phyloP scores from a whole-genome alignment of 129 eudicot genomes.

The Flaveria brownii region DNA sequence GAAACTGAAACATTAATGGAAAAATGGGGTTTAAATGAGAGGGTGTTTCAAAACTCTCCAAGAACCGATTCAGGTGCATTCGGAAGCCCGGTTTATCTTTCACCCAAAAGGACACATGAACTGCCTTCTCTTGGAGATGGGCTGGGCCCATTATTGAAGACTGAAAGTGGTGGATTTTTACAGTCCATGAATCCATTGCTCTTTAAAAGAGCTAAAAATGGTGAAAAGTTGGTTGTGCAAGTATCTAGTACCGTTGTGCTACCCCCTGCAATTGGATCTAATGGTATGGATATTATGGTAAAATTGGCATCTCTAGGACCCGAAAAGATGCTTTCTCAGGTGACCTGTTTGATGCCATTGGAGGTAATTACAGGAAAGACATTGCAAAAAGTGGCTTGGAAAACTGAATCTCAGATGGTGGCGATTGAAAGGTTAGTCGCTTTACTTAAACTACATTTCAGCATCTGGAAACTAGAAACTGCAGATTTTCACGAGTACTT shows the following conservation, averaged over 20 bases:
- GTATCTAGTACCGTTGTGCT: constrained; percentile 53
- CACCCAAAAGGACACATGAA: constrained; percentile 42
- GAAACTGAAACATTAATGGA: constrained; percentile 73
- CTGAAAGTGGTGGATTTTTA: constrained; percentile 47
- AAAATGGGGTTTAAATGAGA: constrained; percentile 66
- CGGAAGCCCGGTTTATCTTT: constrained; percentile 70
- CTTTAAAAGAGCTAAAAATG: constrained; percentile 54
- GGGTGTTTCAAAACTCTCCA: constrained; percentile 58
- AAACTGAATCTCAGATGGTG: constrained; percentile 35
- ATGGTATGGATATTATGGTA: constrained; percentile 47
- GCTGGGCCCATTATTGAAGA: constrained; percentile 43
- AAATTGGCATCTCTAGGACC: constrained; percentile 57
- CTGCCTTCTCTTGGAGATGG: constrained; percentile 60
- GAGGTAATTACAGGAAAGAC: constrained; percentile 65
- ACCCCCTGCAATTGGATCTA: constrained; percentile 57
- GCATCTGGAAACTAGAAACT: constrained; percentile 9
- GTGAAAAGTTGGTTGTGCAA: constrained; percentile 58
- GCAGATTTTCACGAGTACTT: background rate
- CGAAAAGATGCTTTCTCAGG: constrained; percentile 48
- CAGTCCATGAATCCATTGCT: constrained; percentile 55
- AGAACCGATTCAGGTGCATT: constrained; percentile 55
- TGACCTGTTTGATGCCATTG: constrained; percentile 55
- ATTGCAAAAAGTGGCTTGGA: constrained; percentile 47
- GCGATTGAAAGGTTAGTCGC: constrained; percentile 45
- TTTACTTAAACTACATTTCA: background rate